phyloP scores from a whole-genome alignment of 2,329 filamentous ascomycete genomes.

The Boeremia lycopersici region DNA sequence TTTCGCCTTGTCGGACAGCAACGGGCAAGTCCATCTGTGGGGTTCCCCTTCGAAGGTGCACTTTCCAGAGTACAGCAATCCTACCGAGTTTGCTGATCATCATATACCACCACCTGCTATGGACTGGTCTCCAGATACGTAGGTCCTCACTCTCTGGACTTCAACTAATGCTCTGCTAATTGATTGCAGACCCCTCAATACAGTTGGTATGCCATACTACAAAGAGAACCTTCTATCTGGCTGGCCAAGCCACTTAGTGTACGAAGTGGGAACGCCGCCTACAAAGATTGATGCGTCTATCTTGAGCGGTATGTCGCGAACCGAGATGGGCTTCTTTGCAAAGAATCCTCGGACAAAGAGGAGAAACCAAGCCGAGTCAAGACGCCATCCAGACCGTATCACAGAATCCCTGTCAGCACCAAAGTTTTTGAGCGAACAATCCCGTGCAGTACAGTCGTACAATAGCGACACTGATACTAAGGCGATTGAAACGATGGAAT shows the following conservation, averaged over 20 bases:
- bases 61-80: constrained; percentile 81
- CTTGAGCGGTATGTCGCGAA: constrained; percentile 69
- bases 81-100: constrained; percentile 73
- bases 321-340: constrained; percentile 79
- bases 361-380: constrained; percentile 84
- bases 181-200: constrained; percentile 71
- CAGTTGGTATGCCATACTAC: constrained; percentile 92
- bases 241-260: constrained; percentile 84
- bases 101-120: constrained; percentile 64
- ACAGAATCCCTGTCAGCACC: constrained; percentile 73
- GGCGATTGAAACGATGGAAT: constrained; percentile 63
- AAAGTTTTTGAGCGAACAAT: constrained; percentile 94
- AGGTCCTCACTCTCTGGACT: constrained; percentile 38
- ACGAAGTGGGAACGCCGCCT: constrained; percentile 84
- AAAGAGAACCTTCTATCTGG: constrained; percentile 84
- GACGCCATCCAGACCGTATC: constrained; percentile 65
- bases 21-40: constrained; percentile 83
- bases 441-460: constrained; percentile 63
- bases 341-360: constrained; percentile 74
- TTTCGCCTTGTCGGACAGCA: constrained; percentile 78
- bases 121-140: constrained; percentile 75
- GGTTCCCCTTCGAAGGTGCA: constrained; percentile 84
- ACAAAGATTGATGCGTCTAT: constrained; percentile 74
- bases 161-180: constrained; percentile 7
- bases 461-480: constrained; percentile 35